Evolutionary conservation across 106 monocot species (phyloP).

Genomic region (Alisma plantagoaquatica): DNA sequence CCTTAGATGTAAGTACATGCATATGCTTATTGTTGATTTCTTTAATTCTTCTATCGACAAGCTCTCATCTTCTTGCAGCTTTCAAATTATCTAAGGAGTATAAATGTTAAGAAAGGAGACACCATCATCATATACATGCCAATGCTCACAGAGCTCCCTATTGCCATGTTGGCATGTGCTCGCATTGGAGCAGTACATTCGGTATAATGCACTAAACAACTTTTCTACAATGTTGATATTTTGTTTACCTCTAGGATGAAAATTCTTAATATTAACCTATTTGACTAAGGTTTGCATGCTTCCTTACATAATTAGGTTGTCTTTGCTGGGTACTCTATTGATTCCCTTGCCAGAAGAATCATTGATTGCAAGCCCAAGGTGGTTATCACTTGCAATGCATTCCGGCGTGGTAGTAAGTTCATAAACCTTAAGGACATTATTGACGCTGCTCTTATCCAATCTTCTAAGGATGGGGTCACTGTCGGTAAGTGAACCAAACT

Average conservation of each 20-base stretch:
- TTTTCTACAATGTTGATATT: no score
- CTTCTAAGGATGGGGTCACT: conserved; percentile 39
- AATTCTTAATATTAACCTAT: no score
- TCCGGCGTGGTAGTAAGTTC: conserved; percentile 63
- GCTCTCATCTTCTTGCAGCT: conserved; percentile 26
- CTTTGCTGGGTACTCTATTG: conserved; percentile 94
- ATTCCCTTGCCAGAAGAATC: conserved; percentile 86
- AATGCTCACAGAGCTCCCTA: conserved; percentile 91
- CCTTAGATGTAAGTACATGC: no score
- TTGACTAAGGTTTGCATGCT: no score
- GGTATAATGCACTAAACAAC: conserved; percentile 43
- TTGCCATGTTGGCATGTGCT: conserved; percentile 95
- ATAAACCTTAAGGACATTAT: conserved; percentile 83
- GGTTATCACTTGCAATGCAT: conserved; percentile 92
- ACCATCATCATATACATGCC: conserved; percentile 86
- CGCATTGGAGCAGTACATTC: conserved; percentile 97
- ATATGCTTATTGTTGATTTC: no score
- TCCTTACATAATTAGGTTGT: no score
- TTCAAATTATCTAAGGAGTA: conserved; percentile 77
- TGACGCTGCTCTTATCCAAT: conserved; percentile 57
- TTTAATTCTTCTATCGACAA: not conserved
- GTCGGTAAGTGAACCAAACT: no score
- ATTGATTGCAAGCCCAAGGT: conserved; percentile 92
- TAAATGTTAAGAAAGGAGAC: conserved; percentile 84
- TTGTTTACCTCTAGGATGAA: no score